Percentiles rank a stretch among this genome's conserved stretches.
phyloP scores from a whole-genome alignment of 73 alveolate species.

The Halteria grandinella region DNA sequence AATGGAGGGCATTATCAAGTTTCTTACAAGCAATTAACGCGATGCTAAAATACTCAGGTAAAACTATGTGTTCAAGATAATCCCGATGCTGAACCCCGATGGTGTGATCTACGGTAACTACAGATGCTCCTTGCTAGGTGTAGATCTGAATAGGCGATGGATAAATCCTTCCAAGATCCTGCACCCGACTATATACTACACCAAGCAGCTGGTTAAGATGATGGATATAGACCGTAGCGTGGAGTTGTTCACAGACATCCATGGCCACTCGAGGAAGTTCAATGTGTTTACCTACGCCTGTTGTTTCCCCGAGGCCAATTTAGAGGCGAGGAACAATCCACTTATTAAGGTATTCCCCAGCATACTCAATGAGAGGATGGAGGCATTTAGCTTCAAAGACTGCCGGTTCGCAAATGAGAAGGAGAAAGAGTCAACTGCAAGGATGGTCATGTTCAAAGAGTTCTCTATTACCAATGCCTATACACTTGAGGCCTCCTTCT shows the following conservation, averaged over 20 bases:
- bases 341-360: slow-evolving; percentile 61
- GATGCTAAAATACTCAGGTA: slow-evolving; percentile 83
- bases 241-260: slow-evolving; percentile 77
- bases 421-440: slow-evolving; percentile 71
- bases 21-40: slow-evolving; percentile 76
- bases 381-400: slow-evolving; percentile 56
- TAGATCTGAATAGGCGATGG: slow-evolving; percentile 93
- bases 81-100: slow-evolving; percentile 98
- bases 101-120: slow-evolving; percentile 96
- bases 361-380: slow-evolving; percentile 36
- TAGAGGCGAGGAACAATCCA: slow-evolving; percentile 35
- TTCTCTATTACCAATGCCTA: slow-evolving; percentile 58
- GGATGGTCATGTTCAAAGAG: slow-evolving; percentile 71
- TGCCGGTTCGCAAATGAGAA: slow-evolving; percentile 69
- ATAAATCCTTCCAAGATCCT: slow-evolving; percentile 75
- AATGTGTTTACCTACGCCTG: slow-evolving; percentile 68
- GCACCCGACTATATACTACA: slow-evolving; percentile 84
- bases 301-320: slow-evolving; percentile 20
- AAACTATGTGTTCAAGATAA: slow-evolving; percentile 69
- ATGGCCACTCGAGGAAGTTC: slow-evolving; percentile 81
- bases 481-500: slow-evolving; percentile 74
- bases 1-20: slow-evolving; percentile 89
- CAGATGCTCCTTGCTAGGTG: slow-evolving; percentile 90
- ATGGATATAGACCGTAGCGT: slow-evolving; percentile 66
- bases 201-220: slow-evolving; percentile 78